Percentiles rank a stretch among this genome's conserved stretches.
These are phyloP conservation scores for Neurospora sp. DNA, from an alignment of 495 filamentous ascomycete genomes.

Conservation along the genomic window DNA sequence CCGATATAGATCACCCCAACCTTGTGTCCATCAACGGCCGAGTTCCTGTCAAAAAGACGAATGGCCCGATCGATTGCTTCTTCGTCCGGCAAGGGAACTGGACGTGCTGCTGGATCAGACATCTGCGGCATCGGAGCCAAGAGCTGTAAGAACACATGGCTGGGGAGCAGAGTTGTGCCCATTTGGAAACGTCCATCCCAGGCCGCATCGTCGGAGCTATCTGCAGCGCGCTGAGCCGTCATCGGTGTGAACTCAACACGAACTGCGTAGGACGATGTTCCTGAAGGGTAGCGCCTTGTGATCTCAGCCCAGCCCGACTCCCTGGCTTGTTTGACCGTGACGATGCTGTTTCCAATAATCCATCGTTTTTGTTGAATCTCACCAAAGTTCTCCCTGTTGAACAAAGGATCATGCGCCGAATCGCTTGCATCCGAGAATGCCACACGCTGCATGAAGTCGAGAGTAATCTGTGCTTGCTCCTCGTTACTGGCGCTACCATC, in stretches of 20 bases:
- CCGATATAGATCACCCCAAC: slow-evolving; percentile 89
- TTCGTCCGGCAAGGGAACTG: slow-evolving; percentile 74
- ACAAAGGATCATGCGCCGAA: slow-evolving; percentile 54
- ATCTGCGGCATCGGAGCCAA: slow-evolving; percentile 59
- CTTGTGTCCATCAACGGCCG: slow-evolving; percentile 91
- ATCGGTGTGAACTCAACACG: slow-evolving; percentile 60
- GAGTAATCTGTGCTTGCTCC: slow-evolving; percentile 85
- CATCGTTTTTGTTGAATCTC: slow-evolving; percentile 65
- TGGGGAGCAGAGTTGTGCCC: slow-evolving; percentile 54
- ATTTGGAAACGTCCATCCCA: slow-evolving; percentile 32
- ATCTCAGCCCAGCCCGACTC: slow-evolving; percentile 67
- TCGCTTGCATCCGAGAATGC: slow-evolving; percentile 76
- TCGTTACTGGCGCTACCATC: slow-evolving; percentile 68
- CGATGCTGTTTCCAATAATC: slow-evolving; percentile 77
- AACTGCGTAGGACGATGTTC: slow-evolving; percentile 66
- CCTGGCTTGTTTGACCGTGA: slow-evolving; percentile 73
- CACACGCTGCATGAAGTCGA: slow-evolving; percentile 92
- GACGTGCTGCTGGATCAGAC: slow-evolving; percentile 47
- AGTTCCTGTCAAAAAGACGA: slow-evolving; percentile 70
- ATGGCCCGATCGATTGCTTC: slow-evolving; percentile 69
- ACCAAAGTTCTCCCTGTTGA: slow-evolving; percentile 51
- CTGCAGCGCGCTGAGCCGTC: slow-evolving; percentile 52
- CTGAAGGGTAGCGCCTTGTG: slow-evolving; percentile 74
- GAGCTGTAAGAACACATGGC: slow-evolving; percentile 74
- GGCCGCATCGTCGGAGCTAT: slow-evolving; percentile 30